Base-by-base conservation (phyloP, 768 basidiomycete genomes). In the Psilocybe cyanescens region DNA sequence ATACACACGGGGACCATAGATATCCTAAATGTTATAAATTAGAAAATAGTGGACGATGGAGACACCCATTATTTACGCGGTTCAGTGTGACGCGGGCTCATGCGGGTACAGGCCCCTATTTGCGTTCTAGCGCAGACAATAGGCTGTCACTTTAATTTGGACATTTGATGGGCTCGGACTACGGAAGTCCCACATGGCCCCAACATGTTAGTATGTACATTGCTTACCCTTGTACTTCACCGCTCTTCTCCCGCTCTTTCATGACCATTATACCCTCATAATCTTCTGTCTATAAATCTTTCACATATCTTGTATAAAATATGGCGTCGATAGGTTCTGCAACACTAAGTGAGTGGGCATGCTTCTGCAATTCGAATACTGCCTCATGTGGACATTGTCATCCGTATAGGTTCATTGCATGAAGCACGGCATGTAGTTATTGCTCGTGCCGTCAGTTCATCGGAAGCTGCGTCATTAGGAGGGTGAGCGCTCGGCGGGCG, bases 401-500 rank as follows among this genome's bases (percentile, higher is more conserved):
- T 57, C 47, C 4, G 24, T 47, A 12, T 6, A 44, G 45, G 33
- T 17, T 3, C 56, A 19, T 47, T 58, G 47, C 53, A 61, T 33
- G 50, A 54, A 53, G 48, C 62, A n/a, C 61, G 68, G 17, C 54
- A 44, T 9, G 58, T 49, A 30, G 52, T 65, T 16, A 39, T 69
- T 46, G 67, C 67, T 17, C 67, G 67, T 33, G 72, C 72, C 4
- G 71, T 69, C 19, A 73, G 64, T 54, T 75, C 80, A 3, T 79
- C 81, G 19, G 77, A 76, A 62, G 71, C 72, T n/a, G 76, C 73
- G 12, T 76, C 79, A 55, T 68, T 80, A 8, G 65, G 75, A 54
- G 79, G 81, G 81, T 79, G 61, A 55, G 74, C 52, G 19, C 51
- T 58, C 29, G 14, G 5, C 19, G 55, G 37, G 14, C 37, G 17